These are phyloP conservation scores for Fusarium staphyleae DNA, from an alignment of 2,329 filamentous ascomycete species.

Conservation along the genomic window DNA sequence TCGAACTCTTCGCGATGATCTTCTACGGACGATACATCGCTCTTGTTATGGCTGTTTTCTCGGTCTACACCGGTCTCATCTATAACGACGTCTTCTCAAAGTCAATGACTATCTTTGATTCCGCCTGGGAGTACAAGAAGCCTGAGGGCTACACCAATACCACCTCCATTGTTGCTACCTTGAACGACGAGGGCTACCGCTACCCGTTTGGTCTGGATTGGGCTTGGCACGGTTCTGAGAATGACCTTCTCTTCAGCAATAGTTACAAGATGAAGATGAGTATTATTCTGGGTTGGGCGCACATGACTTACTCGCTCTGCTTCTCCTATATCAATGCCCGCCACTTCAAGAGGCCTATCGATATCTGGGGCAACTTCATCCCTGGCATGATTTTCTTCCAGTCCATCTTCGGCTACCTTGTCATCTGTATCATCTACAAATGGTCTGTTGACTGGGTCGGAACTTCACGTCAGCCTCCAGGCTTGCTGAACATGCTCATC, in stretches of 20 bases:
- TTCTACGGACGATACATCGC: constrained; percentile 99
- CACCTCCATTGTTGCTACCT: constrained; percentile 68
- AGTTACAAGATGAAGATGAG: constrained; percentile 99
- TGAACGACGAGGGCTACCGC: constrained; percentile 75
- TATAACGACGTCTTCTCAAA: constrained; percentile 99
- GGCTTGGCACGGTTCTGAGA: constrained; percentile 96
- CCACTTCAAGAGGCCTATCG: constrained; percentile 93
- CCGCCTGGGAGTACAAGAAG: constrained; percentile 83
- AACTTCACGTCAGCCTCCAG: constrained; percentile 73
- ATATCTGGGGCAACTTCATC: constrained; percentile 97
- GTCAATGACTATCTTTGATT: constrained; percentile 85
- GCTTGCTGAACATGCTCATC: constrained; percentile 97
- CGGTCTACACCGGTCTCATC: constrained; percentile 94
- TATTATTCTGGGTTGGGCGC: constrained; percentile 94
- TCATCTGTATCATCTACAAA: constrained; percentile 94
- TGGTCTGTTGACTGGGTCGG: constrained; percentile 87
- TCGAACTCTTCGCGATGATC: constrained; percentile 97
- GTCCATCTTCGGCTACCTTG: constrained; percentile 95
- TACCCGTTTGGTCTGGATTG: constrained; percentile 97
- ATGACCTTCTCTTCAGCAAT: constrained; percentile 94
- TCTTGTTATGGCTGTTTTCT: constrained; percentile 97
- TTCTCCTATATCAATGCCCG: constrained; percentile 91
- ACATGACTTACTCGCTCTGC: constrained; percentile 98
- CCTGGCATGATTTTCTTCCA: constrained; percentile 99
- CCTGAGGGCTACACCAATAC: constrained; percentile 72